phyloP scores from a whole-genome alignment of 768 basidiomycete species.

The Cubamyces lactineus region DNA sequence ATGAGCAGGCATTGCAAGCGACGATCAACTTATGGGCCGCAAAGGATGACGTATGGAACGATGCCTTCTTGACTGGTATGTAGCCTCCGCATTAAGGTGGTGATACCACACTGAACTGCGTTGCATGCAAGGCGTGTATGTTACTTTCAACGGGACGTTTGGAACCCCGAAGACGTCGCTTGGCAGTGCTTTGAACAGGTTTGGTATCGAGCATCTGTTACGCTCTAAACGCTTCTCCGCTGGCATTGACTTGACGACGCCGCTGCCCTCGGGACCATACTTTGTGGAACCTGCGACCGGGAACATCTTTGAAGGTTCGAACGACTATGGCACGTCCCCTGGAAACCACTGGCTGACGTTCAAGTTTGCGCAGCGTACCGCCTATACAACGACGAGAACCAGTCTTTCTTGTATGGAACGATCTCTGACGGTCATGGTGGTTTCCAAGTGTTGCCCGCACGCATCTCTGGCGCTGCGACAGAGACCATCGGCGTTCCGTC shows the following conservation, averaged over 20 bases:
- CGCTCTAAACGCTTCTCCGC: slow-evolving; percentile 15
- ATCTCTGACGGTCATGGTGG: slow-evolving; percentile 42
- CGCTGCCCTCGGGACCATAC: slow-evolving; percentile 33
- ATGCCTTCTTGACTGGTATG: slow-evolving; percentile 30
- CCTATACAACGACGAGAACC: slow-evolving; percentile 46
- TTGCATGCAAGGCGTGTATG: slow-evolving; percentile 28
- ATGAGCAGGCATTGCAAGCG: slow-evolving; percentile 18
- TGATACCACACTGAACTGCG: background rate
- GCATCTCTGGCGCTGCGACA: slow-evolving; percentile 31
- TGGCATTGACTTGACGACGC: slow-evolving; percentile 20
- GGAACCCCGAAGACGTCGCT: slow-evolving; percentile 14
- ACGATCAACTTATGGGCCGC: slow-evolving; percentile 19
- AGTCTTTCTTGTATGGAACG: slow-evolving; percentile 47
- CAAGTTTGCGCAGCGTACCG: slow-evolving; percentile 37
- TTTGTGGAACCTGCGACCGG: slow-evolving; percentile 30
- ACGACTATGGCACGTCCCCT: background rate
- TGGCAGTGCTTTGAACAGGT: slow-evolving; percentile 6
- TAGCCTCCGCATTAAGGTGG: background rate
- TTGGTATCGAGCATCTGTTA: slow-evolving; percentile 25
- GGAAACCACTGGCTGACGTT: background rate
- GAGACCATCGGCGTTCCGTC: slow-evolving; percentile 52
- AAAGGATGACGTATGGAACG: slow-evolving; percentile 33
- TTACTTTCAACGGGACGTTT: slow-evolving; percentile 26
- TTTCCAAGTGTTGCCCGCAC: slow-evolving; percentile 29
- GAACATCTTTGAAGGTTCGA: slow-evolving; percentile 32